Evolutionary conservation across 495 filamentous ascomycete species (phyloP).

Genomic region (Pseudotulostoma volvatum): DNA sequence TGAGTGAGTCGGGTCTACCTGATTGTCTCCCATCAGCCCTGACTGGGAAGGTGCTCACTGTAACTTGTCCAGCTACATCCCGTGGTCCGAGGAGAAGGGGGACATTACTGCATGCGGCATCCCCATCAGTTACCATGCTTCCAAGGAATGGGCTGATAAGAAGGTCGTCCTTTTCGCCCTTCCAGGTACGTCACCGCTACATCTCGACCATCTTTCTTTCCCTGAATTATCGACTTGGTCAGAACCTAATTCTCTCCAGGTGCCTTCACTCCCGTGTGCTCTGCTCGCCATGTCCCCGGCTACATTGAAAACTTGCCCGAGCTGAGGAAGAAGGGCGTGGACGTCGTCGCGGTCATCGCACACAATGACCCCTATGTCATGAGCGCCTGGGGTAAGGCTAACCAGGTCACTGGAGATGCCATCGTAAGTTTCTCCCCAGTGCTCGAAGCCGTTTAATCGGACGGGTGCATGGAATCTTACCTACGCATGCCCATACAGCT

Average conservation of each 20-base stretch:
- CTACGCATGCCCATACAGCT: slow-evolving; percentile 32
- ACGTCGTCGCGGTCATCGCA: slow-evolving; percentile 69
- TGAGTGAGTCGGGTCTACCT: slow-evolving; percentile 31
- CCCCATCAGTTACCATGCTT: slow-evolving; percentile 65
- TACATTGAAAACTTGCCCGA: slow-evolving; percentile 60
- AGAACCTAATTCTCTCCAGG: slow-evolving; percentile 24
- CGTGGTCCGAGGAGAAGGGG: slow-evolving; percentile 43
- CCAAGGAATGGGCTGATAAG: slow-evolving; percentile 73
- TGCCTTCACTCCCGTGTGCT: slow-evolving; percentile 92
- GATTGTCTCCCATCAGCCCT: slow-evolving; percentile 4
- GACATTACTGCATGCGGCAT: slow-evolving; percentile 62
- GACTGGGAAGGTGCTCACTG: slow-evolving; percentile 7
- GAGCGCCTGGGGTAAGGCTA: slow-evolving; percentile 92
- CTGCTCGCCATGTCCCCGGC: slow-evolving; percentile 68
- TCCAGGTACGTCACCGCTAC: slow-evolving; percentile 48
- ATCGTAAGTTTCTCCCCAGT: slow-evolving; percentile 44
- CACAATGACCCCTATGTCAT: slow-evolving; percentile 88
- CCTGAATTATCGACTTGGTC: too few species aligned
- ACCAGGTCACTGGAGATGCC: slow-evolving; percentile 60
- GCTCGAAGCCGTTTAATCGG: background rate
- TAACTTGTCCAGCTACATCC: slow-evolving; percentile 41
- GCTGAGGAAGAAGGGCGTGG: slow-evolving; percentile 72
- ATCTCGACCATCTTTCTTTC: slow-evolving; percentile 1
- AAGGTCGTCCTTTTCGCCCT: slow-evolving; percentile 85
- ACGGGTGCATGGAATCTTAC: background rate